A percentile compares a stretch with the other conserved stretches of the same genome.
Conservation (phyloP, 2,329 filamentous ascomycete genomes). For the Lecanicillium sp. region DNA sequence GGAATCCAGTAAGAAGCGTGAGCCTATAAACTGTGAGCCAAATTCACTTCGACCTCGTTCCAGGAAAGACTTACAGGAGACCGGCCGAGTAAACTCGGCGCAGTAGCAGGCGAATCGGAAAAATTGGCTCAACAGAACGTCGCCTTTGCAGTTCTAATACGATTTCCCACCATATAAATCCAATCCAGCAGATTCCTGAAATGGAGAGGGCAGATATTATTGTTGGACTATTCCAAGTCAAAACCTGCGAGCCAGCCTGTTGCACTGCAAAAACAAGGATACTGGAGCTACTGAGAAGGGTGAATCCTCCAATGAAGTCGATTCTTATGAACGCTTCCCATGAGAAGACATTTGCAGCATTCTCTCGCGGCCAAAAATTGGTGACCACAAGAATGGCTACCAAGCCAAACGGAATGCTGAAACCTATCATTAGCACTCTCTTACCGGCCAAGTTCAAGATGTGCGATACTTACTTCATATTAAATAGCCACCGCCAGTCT, state of each 20-base stretch:
- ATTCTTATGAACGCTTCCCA: constrained; percentile 37
- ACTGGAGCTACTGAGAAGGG: constrained; percentile 43
- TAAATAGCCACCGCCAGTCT: constrained; percentile 53
- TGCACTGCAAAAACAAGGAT: constrained; percentile 50
- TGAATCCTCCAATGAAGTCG: constrained; percentile 43
- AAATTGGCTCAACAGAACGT: constrained; percentile 43
- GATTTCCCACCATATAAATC: constrained; percentile 45
- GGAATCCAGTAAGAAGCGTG: constrained; percentile 49
- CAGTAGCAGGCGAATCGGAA: constrained; percentile 40
- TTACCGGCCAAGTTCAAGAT: background rate
- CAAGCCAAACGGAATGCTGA: constrained; percentile 41
- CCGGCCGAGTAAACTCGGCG: constrained; percentile 43
- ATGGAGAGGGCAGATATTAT: constrained; percentile 41
- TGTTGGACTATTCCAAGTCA: constrained; percentile 42
- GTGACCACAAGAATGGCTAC: constrained; percentile 38
- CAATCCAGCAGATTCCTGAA: constrained; percentile 37
- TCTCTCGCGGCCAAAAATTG: constrained; percentile 35
- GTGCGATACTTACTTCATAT: constrained; percentile 44
- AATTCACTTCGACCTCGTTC: background rate
- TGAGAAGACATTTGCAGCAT: constrained; percentile 27
- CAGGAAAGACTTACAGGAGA: constrained; percentile 33
- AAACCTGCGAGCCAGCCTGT: constrained; percentile 45
- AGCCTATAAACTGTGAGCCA: constrained; percentile 26
- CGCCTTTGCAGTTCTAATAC: constrained; percentile 29
- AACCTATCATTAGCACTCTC: constrained; percentile 10